Base-by-base conservation (phyloP, 2,329 filamentous ascomycete genomes). In the Trichoderma koningiopsis region DNA sequence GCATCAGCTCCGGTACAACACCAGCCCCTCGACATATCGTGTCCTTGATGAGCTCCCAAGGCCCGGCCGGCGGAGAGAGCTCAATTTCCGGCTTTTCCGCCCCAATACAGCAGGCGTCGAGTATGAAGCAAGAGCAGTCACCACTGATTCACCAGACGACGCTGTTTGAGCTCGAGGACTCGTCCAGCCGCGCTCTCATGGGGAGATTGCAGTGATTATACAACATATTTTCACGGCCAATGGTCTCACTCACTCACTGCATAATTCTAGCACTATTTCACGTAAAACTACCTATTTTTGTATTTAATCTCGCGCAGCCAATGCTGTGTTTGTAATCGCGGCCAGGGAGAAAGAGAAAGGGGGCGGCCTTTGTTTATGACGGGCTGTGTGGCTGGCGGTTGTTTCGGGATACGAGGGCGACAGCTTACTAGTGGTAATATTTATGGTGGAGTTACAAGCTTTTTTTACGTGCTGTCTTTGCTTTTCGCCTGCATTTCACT, bases 121-220 rank as follows among this genome's bases (percentile, higher is more conserved):
- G 49, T 11, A 3, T 33, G 24, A 64, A 55, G 22, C 37, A 58
- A 19, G 52, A 65, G 35, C 62, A 57, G 8, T 61, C 65, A 14
- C 33, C 65, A 1, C 35, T 55, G 24, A 22, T 63, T 3, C 67
- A 64, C 16, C 67, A 69, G 53, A 37, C 60, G 6, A 43, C 40
- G 6, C 55, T 60, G 33, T 69, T 60, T 37, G 68, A 69, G 61
- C 68, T 69, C 2, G 68, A 69, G 43, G 68, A 56, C 62, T 69
- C 68, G 47, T 69, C 68, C 6, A 65, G 40, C 40, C 60, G 56
- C 5, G 27, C 49, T 22, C 29, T 64, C 43, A 35, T 43, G 63
- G 63, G 29, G 53, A 65, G 62, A 40, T 10, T 16, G 31, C 61
- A 43, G 14, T 33, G 55, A 37, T 59, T 43, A 64, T 66, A 59